Percentiles rank a stretch among this genome's conserved stretches.
These are phyloP conservation scores for Myxozyma sirexii DNA, from an alignment of 805 yeast species.

Conservation along the genomic window DNA sequence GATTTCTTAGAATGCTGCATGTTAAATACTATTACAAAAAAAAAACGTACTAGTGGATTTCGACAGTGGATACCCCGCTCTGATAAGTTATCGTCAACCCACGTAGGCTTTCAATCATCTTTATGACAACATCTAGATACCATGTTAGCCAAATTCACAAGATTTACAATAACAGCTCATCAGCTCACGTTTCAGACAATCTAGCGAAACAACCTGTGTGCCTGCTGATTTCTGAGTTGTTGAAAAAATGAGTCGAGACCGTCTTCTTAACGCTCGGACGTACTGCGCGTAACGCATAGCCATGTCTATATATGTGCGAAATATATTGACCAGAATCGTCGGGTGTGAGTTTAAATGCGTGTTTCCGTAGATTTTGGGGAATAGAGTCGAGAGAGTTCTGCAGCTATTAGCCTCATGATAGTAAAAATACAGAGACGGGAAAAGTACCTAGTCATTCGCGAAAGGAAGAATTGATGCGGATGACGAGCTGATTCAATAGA, in stretches of 20 bases:
- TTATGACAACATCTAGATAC: not conserved
- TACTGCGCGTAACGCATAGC: slow-evolving; percentile 26
- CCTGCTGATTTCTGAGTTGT: not conserved
- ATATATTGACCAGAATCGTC: slow-evolving; percentile 18
- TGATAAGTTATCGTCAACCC: not conserved
- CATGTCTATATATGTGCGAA: slow-evolving; percentile 22
- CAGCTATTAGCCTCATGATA: not conserved
- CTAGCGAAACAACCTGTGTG: not conserved
- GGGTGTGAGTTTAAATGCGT: slow-evolving; percentile 19
- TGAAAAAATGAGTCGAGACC: not conserved
- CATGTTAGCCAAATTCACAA: too few relatives aligned
- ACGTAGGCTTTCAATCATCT: not conserved
- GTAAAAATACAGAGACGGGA: not conserved
- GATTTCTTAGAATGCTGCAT: too few relatives aligned
- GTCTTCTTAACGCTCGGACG: slow-evolving; percentile 6
- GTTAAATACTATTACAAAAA: too few relatives aligned
- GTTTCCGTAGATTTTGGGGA: slow-evolving; percentile 12
- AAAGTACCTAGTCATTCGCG: slow-evolving; percentile 13
- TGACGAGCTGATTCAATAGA: slow-evolving; percentile 14
- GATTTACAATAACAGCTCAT: too few relatives aligned
- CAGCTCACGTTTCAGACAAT: slow-evolving; percentile 12
- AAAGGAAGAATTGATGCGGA: slow-evolving; percentile 2
- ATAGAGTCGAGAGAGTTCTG: slow-evolving; percentile 13
- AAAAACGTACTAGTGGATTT: not conserved
- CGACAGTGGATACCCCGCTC: not conserved